A percentile compares a stretch with the other conserved stretches of the same genome.
These are phyloP conservation scores for Pyrenophora graminea DNA, from an alignment of 2,329 filamentous ascomycete species.

Conservation along the genomic window DNA sequence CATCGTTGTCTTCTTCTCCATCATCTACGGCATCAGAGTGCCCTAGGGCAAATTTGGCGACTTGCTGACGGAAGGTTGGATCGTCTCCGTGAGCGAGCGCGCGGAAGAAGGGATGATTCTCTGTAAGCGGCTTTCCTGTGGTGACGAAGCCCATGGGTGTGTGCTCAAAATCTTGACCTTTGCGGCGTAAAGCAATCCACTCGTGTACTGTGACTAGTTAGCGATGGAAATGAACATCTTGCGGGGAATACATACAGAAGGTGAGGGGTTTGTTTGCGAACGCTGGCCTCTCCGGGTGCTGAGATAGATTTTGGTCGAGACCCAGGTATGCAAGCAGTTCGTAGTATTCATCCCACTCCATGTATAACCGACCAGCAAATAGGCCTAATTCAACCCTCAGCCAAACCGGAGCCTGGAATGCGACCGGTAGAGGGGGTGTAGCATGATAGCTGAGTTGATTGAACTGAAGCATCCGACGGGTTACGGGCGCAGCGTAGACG, in stretches of 20 bases:
- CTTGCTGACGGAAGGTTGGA: constrained; percentile 12
- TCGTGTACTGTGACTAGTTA: constrained; percentile 51
- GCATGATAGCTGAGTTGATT: constrained; percentile 59
- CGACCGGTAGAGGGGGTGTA: constrained; percentile 52
- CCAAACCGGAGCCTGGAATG: constrained; percentile 56
- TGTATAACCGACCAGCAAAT: constrained; percentile 64
- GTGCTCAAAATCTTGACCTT: constrained; percentile 61
- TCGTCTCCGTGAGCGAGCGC: constrained; percentile 4
- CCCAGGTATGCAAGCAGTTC: constrained; percentile 35
- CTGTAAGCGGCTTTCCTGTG: constrained; percentile 55
- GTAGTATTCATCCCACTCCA: constrained; percentile 55
- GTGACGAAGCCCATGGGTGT: constrained; percentile 64
- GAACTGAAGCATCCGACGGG: constrained; percentile 64
- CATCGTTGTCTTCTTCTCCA: constrained; percentile 10
- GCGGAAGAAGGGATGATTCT: constrained; percentile 59
- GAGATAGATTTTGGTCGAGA: constrained; percentile 7
- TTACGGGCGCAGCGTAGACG: constrained; percentile 64
- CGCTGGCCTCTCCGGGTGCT: constrained; percentile 8
- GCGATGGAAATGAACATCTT: constrained; percentile 42
- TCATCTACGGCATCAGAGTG: constrained; percentile 7
- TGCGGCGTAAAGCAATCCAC: constrained; percentile 60
- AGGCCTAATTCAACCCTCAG: constrained; percentile 64
- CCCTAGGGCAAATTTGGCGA: constrained; percentile 15
- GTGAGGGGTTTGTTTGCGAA: constrained; percentile 35
- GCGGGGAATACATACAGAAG: constrained; percentile 25